These are phyloP conservation scores for Citrus medica DNA, from an alignment of 345 rosid species.

Conservation along the genomic window DNA sequence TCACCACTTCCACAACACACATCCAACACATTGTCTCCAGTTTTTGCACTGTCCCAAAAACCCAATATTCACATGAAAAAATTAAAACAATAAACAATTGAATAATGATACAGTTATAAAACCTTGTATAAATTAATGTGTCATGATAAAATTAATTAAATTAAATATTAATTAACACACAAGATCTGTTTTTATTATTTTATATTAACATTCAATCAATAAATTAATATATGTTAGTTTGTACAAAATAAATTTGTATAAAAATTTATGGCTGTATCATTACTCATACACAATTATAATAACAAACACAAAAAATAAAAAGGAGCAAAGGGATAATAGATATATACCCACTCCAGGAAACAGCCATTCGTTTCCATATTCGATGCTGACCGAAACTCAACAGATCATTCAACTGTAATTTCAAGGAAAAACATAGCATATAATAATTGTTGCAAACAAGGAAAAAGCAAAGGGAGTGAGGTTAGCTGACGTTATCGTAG, in stretches of 20 bases:
- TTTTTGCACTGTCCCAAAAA: slow-evolving; percentile 48
- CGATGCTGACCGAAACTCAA: slow-evolving; percentile 86
- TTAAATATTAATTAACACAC: too few species aligned
- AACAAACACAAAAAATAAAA: too few species aligned
- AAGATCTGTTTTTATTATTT: too few species aligned
- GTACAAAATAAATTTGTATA: too few species aligned
- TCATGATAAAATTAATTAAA: too few species aligned
- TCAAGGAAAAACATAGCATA: background rate
- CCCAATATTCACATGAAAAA: background rate
- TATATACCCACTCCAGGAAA: slow-evolving; percentile 58
- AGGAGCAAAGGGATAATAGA: too few species aligned
- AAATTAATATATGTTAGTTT: too few species aligned
- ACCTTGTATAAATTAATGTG: too few species aligned
- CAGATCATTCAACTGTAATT: slow-evolving; percentile 66
- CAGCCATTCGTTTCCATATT: slow-evolving; percentile 84
- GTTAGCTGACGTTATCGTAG: slow-evolving; percentile 54
- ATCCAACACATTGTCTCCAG: slow-evolving; percentile 67
- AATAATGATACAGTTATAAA: too few species aligned
- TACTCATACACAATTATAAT: too few species aligned
- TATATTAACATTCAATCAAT: too few species aligned
- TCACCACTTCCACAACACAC: slow-evolving; percentile 96
- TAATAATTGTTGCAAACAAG: background rate
- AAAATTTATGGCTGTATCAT: too few species aligned
- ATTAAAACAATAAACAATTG: background rate
- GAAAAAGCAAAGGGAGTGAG: background rate